Conservation (phyloP, 768 basidiomycete genomes). For the Mycena sanguinolenta region DNA sequence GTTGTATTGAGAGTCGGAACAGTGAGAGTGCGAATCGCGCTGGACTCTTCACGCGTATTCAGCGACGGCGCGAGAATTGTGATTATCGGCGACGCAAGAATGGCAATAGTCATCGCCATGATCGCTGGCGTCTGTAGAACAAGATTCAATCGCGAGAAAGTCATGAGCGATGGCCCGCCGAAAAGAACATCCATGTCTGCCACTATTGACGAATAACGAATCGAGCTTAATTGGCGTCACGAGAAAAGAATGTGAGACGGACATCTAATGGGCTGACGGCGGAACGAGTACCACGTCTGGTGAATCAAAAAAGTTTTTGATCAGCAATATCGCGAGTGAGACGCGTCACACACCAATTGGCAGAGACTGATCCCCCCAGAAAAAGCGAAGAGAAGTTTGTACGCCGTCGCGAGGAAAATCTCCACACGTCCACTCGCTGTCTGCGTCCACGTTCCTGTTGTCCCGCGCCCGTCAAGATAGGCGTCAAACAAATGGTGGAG, state of each 20-base stretch:
- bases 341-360: constrained; percentile 1
- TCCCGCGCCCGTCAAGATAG: neutral
- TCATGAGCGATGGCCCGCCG: neutral
- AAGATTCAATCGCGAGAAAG: neutral
- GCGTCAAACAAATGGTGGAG: neutral
- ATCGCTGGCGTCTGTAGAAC: neutral
- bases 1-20: constrained; percentile 24
- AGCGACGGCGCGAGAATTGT: constrained; percentile 24
- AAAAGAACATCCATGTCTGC: constrained; percentile 14
- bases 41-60: neutral
- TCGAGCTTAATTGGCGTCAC: neutral
- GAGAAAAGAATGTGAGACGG: neutral
- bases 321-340: neutral
- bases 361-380: constrained; percentile 8
- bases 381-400: constrained; percentile 8
- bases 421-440: neutral
- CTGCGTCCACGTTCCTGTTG: neutral
- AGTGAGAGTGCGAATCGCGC: neutral
- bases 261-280: constrained; percentile 10
- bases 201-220: neutral
- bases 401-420: constrained; percentile 1
- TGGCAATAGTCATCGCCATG: neutral
- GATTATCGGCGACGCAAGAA: constrained; percentile 12
- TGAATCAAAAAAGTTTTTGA: too few relatives aligned
- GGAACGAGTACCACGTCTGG: constrained; percentile 11